Base-by-base conservation (phyloP, 805 yeast genomes). In the Pichia phayaonensis region DNA sequence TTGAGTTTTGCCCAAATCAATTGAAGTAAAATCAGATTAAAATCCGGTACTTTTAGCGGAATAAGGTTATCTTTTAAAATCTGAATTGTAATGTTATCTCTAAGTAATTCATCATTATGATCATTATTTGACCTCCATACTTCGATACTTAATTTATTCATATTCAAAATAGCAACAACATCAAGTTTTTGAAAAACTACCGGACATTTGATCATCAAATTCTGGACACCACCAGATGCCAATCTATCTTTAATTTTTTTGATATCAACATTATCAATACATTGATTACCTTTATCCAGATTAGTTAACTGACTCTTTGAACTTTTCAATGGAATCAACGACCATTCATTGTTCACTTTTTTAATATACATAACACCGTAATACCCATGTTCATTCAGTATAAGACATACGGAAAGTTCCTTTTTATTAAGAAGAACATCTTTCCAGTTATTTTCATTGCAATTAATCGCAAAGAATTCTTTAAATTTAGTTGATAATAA, bases 41-140 rank as follows among this genome's bases (percentile, higher is more conserved):
- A 63, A 43, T 62, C 57, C 1, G 65, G 62, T 1, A 61, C 57
- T 44, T 63, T 61, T n/a, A 64, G 48, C 10, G 63, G 61, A 16
- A 64, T 54, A 15, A 45, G 49, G 13, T 56, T 49, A 45, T 57
- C 52, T 21, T 54, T 55, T 21, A 61, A 24, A 8, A 54, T 48
- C n/a, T 49, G 49, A 11, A 57, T 47, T 22, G 49, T 53, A 20
- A 61, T 20, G 3, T 41, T 40, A 34, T 57, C 62, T 10, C 34
- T 27, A 15, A n/a, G 20, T 39, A 39, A 36, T 4, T 22, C 16
- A n/a, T 29, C 13, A 13, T 13, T 29, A 29, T 29, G 5, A 29
- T 24, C 26, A 5, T 15, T 34, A 2, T 21, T 22, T n/a, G 61
- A 40, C 23, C 56, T 53, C 63, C 65, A 63, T 11, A 61, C 21